Base-by-base conservation (phyloP, 495 filamentous ascomycete genomes). In the Durotheca rogersii region DNA sequence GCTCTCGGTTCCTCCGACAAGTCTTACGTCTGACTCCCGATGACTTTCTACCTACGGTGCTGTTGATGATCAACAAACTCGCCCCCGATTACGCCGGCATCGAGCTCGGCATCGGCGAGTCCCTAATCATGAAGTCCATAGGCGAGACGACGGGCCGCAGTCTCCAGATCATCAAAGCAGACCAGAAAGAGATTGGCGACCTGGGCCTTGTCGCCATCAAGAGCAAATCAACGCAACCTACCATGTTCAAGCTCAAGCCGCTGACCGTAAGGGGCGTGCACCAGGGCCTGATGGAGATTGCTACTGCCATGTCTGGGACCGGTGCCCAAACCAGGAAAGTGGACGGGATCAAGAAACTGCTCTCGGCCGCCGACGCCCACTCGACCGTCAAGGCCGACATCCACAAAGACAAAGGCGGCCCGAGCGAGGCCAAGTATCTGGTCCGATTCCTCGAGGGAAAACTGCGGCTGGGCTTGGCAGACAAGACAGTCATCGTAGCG, bases 21-120 rank as follows among this genome's bases (percentile, higher is more conserved):
- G 93, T 98, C 16, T 72, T 97, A 47, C 82, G 93, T 27, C 75
- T 98, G 11, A 96, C 93, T 0, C 94, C 94, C 0, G 78, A 83
- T 18, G 93, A 97, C 61, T 77, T 98, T 4, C 74, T 97, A 1
- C 80, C 90, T 2, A 93, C 88, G 1, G 85, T 97, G 6, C 79
- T 92, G 41, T 82, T 98, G 14, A 97, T 97, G 91, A 90, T 93
- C 70, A 96, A 95, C 68, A 97, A 96, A 61, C 81, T 98, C 25
- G 93, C 93, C 9, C 91, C 93, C 1, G 93, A 98, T 64, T 98
- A 96, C 61, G 85, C 91, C 17, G 93, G 93, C 14, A 87, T 98
- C 47, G 93, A 98, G 68, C 75, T 98, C 12, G 93, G 93, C 20
- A 97, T 98, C 62, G 93, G 93, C 33, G 93, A 98, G 72, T 95